Percentiles rank a stretch among this genome's conserved stretches.
Evolutionary conservation across 306 rosid genomes (phyloP).

Genomic region (Coriaria nepalensis): DNA sequence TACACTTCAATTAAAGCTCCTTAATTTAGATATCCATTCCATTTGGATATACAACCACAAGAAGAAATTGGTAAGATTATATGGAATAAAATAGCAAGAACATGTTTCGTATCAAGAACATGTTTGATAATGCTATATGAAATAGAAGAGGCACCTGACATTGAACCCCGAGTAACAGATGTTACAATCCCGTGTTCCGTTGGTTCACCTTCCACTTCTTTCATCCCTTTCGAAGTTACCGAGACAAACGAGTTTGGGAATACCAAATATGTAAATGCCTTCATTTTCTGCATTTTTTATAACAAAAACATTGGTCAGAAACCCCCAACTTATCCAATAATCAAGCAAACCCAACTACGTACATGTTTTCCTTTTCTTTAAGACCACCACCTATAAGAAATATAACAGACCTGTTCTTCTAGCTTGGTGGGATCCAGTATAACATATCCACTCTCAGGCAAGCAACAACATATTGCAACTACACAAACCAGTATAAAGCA

Average conservation of each 20-base stretch:
- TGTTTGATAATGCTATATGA: too few relatives aligned
- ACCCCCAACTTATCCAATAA: neutral
- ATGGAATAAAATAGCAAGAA: too few relatives aligned
- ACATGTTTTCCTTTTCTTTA: neutral
- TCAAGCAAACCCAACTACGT: neutral
- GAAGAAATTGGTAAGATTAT: too few relatives aligned
- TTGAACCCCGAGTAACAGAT: conserved; percentile 80
- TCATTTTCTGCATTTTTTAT: conserved; percentile 51
- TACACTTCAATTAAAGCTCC: too few relatives aligned
- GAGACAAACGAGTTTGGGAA: conserved; percentile 61
- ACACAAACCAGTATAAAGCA: conserved; percentile 21
- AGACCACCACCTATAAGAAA: neutral
- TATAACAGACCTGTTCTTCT: conserved; percentile 71
- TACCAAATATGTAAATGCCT: conserved; percentile 71
- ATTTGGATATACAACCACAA: too few relatives aligned
- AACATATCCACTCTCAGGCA: conserved; percentile 46
- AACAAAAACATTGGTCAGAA: too few relatives aligned
- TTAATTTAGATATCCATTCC: too few relatives aligned
- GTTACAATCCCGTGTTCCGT: conserved; percentile 68
- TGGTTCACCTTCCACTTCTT: conserved; percentile 39
- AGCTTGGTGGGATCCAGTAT: conserved; percentile 72
- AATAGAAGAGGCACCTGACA: conserved; percentile 49
- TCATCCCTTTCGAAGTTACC: conserved; percentile 32
- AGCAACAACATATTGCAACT: conserved; percentile 86
- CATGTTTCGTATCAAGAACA: too few relatives aligned